Evolutionary conservation across 2,329 filamentous ascomycete genomes (phyloP).

Genomic region (Amauroascus verrucosus): DNA sequence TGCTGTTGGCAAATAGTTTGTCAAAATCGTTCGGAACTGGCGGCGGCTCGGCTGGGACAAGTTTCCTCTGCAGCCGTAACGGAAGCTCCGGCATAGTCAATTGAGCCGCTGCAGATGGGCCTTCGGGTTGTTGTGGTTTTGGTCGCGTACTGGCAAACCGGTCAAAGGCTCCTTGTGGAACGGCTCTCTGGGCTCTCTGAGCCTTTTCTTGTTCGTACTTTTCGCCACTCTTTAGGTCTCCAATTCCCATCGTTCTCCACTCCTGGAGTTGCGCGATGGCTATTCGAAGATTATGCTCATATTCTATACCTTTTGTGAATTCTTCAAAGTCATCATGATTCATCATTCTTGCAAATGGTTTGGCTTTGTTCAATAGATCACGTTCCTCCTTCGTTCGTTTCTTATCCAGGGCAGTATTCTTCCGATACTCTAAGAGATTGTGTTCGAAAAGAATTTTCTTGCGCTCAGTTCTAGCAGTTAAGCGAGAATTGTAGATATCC

Average conservation of each 20-base stretch:
- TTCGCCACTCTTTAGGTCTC: slow-evolving; percentile 73
- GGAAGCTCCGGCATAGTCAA: slow-evolving; percentile 71
- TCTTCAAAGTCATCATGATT: slow-evolving; percentile 81
- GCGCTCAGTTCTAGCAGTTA: slow-evolving; percentile 82
- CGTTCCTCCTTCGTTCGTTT: slow-evolving; percentile 91
- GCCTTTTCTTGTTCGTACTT: slow-evolving; percentile 89
- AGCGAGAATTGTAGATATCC: slow-evolving; percentile 89
- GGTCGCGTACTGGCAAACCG: slow-evolving; percentile 66
- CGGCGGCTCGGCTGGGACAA: slow-evolving; percentile 27
- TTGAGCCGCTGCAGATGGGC: slow-evolving; percentile 62
- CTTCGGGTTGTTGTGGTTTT: slow-evolving; percentile 57
- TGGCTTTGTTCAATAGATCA: slow-evolving; percentile 82
- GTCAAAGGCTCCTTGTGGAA: slow-evolving; percentile 72
- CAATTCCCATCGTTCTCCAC: slow-evolving; percentile 77
- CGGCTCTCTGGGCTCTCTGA: slow-evolving; percentile 53
- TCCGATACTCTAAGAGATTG: slow-evolving; percentile 81
- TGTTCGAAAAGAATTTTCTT: slow-evolving; percentile 98
- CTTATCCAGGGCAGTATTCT: slow-evolving; percentile 83
- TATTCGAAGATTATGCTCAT: slow-evolving; percentile 82
- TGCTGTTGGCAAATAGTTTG: slow-evolving; percentile 47
- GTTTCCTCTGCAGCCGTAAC: slow-evolving; percentile 44
- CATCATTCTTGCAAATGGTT: slow-evolving; percentile 96
- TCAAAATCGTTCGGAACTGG: slow-evolving; percentile 42
- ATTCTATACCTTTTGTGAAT: slow-evolving; percentile 72
- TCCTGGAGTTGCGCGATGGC: slow-evolving; percentile 87